Evolutionary conservation across 768 basidiomycete species (phyloP).

Genomic region (Tulasnella sp.): DNA sequence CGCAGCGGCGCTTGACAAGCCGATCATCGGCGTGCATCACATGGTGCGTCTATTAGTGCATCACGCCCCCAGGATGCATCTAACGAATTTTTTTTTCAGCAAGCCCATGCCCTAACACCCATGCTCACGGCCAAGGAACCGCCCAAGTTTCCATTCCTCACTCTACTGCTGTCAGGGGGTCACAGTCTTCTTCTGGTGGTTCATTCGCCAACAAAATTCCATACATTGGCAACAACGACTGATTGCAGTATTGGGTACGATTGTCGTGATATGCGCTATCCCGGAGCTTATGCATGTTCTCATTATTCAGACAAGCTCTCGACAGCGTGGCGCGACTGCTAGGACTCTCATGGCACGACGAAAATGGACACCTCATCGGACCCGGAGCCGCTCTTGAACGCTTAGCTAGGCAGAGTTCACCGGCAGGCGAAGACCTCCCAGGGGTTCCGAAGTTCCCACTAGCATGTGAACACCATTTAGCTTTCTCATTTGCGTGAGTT

Average conservation of each 20-base stretch:
- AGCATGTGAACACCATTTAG: constrained; percentile 43
- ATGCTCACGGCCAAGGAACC: constrained; percentile 45
- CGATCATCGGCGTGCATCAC: constrained; percentile 85
- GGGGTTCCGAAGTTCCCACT: constrained; percentile 26
- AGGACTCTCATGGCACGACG: constrained; percentile 42
- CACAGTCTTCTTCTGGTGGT: constrained; percentile 84
- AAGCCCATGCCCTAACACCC: constrained; percentile 85
- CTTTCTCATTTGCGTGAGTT: constrained; percentile 57
- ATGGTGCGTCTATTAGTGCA: constrained; percentile 56
- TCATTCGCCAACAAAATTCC: constrained; percentile 44
- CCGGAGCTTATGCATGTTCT: background rate
- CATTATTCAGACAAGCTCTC: constrained; percentile 42
- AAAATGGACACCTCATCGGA: constrained; percentile 34
- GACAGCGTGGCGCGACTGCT: constrained; percentile 76
- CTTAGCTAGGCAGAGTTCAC: constrained; percentile 28
- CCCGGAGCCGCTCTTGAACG: constrained; percentile 75
- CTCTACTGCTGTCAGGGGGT: constrained; percentile 84
- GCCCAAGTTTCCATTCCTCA: constrained; percentile 75
- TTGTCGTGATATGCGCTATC: background rate
- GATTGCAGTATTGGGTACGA: constrained; percentile 63
- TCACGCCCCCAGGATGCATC: background rate
- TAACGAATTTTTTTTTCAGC: constrained; percentile 35
- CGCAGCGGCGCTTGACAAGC: constrained; percentile 66
- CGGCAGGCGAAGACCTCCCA: constrained; percentile 13
- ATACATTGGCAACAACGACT: constrained; percentile 58